phyloP scores from a whole-genome alignment of 345 rosid species.

The Turnera subulata region DNA sequence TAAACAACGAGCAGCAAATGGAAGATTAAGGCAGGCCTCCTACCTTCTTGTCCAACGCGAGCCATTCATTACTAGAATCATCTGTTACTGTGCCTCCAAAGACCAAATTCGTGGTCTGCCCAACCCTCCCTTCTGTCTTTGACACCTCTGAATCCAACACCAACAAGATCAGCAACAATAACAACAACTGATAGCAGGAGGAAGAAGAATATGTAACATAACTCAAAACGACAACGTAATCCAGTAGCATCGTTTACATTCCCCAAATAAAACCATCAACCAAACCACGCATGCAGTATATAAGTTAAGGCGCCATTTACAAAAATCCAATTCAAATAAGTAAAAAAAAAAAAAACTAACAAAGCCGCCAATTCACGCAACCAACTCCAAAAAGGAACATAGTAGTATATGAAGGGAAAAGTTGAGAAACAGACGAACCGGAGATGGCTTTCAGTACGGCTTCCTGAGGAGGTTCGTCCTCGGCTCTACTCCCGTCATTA shows the following conservation, averaged over 20 bases:
- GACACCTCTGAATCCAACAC: constrained; percentile 65
- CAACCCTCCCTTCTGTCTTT: constrained; percentile 85
- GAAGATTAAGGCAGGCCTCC: not conserved
- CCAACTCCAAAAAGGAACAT: no score
- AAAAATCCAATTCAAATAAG: no score
- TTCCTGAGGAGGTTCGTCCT: constrained; percentile 87
- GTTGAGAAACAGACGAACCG: constrained; percentile 34
- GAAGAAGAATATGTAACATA: no score
- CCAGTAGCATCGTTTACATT: no score
- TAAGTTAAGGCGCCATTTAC: no score
- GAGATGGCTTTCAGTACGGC: constrained; percentile 94
- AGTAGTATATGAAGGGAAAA: not conserved
- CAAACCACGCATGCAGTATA: no score
- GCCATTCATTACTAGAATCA: constrained; percentile 90
- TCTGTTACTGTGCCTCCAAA: constrained; percentile 92
- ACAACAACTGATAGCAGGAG: no score
- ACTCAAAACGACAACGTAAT: no score
- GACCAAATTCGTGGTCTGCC: constrained; percentile 89
- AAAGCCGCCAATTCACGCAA: no score
- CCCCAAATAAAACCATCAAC: no score
- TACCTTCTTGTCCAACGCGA: constrained; percentile 93
- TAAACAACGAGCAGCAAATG: not conserved
- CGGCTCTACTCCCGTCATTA: constrained; percentile 27
- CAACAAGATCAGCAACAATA: no score
- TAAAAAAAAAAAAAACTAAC: no score